phyloP scores from a whole-genome alignment of 495 filamentous ascomycete species.

The Endocarpon pusillum region DNA sequence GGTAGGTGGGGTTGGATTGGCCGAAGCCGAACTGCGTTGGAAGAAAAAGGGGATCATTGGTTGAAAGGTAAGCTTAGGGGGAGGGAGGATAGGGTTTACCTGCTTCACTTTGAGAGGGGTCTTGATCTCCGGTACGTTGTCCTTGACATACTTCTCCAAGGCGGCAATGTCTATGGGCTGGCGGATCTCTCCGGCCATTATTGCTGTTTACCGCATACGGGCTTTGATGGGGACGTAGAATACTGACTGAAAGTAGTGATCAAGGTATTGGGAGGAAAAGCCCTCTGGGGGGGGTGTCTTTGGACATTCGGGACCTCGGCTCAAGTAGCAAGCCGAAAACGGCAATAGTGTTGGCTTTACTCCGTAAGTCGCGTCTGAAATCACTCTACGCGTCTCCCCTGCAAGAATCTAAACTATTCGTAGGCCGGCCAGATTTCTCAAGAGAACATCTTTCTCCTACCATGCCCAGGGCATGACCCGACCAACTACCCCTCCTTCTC shows the following conservation, averaged over 20 bases:
- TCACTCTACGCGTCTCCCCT: too few relatives aligned
- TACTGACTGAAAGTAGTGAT: background rate
- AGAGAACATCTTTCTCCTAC: too few relatives aligned
- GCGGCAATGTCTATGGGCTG: slow-evolving; percentile 70
- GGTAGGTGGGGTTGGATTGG: slow-evolving; percentile 94
- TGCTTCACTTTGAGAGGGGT: slow-evolving; percentile 75
- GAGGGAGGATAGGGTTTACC: slow-evolving; percentile 29
- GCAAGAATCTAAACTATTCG: too few relatives aligned
- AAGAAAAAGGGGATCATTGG: slow-evolving; percentile 80
- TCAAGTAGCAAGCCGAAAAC: too few relatives aligned
- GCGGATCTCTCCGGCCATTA: slow-evolving; percentile 75
- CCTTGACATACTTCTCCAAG: slow-evolving; percentile 59
- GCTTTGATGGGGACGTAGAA: background rate
- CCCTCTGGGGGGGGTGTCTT: too few relatives aligned
- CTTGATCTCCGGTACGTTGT: slow-evolving; percentile 62
- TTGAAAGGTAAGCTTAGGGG: slow-evolving; percentile 70
- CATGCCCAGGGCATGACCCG: too few relatives aligned
- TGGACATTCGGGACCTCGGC: too few relatives aligned
- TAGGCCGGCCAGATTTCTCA: too few relatives aligned
- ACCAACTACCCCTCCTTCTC: too few relatives aligned
- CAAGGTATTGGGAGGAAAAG: too few relatives aligned
- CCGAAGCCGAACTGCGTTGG: slow-evolving; percentile 71
- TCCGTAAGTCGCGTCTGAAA: too few relatives aligned
- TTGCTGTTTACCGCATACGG: slow-evolving; percentile 2
- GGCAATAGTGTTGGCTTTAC: too few relatives aligned